Base-by-base conservation (phyloP, 148 eudicot species). In the Rhododendron kiyosumense region DNA sequence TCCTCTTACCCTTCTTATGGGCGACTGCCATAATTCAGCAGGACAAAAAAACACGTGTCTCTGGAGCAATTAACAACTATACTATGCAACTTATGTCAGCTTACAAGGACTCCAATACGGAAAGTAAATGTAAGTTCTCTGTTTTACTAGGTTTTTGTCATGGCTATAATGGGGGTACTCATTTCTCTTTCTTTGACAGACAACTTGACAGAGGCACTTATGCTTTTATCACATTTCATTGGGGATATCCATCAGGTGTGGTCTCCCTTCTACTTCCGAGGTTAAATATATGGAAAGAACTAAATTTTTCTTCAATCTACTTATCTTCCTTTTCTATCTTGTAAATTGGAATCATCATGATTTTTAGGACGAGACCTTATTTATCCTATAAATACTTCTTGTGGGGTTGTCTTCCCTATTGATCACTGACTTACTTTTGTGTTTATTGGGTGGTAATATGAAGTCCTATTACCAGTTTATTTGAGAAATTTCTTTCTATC, bases 231-330 rank as follows among this genome's bases (percentile, higher is more conserved):
- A 38, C 99, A 97, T 89, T 97, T 94, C 87, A 80, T 97, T 76
- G 99, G 98, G 51, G 99, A 97, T 91, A 91, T 95, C 87, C 99
- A 97, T 88, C 99, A 97, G 98, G 99, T 95, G 69, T 85, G 91
- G 88, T 78, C 54, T 75, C 84, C 61, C 54, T 85, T 32, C 78
- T 84, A 7, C 30, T 76, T 22, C 26, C 3, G 5, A 24, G 38
- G 67, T 54, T 34, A 48, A 61, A 57, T 18, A 22, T 5, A 22
- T 28, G n/a, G 43, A 57, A 38, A 43, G 18, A 43, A 51, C 17
- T 77, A 59, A 78, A 15, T 24, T 30, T 45, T 43, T 45, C 57
- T 32, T 65, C 3, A 74, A 32, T 48, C 18, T 3, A 13, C 15
- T 22, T 77, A 84, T 41, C 49, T 51, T 30, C 22, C n/a, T 49